Percentiles rank a stretch among this genome's conserved stretches.
phyloP scores from a whole-genome alignment of 495 filamentous ascomycete genomes.

The Podospora bellae-mahoneyi region DNA sequence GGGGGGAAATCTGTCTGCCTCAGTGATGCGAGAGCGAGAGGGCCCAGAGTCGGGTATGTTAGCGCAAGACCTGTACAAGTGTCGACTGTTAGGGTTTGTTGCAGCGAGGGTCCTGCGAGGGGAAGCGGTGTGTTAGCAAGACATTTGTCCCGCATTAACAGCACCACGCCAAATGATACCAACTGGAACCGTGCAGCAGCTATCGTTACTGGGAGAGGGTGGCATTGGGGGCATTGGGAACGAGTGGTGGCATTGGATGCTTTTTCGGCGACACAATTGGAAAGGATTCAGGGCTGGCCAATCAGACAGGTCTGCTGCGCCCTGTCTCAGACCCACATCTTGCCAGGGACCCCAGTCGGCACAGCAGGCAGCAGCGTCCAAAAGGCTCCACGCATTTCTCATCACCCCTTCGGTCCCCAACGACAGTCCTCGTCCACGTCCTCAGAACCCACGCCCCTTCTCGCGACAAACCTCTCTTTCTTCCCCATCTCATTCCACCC shows the following conservation, averaged over 20 bases:
- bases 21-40: background rate
- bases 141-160: constrained; percentile 20
- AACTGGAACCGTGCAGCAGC: constrained; percentile 6
- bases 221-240: background rate
- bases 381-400: constrained; percentile 33
- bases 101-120: background rate
- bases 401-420: constrained; percentile 24
- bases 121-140: constrained; percentile 3
- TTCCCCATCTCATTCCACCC: constrained; percentile 14
- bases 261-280: constrained; percentile 16
- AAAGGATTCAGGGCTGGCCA: constrained; percentile 32
- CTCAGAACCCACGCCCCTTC: constrained; percentile 12
- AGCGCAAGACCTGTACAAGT: background rate
- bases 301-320: constrained; percentile 31
- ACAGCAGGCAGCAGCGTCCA: constrained; percentile 35
- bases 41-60: background rate
- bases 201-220: constrained; percentile 12
- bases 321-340: constrained; percentile 24
- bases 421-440: background rate
- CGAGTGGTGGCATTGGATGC: constrained; percentile 23
- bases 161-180: background rate
- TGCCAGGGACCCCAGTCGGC: constrained; percentile 22
- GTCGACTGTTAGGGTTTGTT: background rate
- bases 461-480: constrained; percentile 19
- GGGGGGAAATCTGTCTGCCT: constrained; percentile 1